Evolutionary conservation across 257 asterid genomes (phyloP), one percentile per base, ranked within the genome.

Genomic region (Lithospermum erythrorhizon): DNA sequence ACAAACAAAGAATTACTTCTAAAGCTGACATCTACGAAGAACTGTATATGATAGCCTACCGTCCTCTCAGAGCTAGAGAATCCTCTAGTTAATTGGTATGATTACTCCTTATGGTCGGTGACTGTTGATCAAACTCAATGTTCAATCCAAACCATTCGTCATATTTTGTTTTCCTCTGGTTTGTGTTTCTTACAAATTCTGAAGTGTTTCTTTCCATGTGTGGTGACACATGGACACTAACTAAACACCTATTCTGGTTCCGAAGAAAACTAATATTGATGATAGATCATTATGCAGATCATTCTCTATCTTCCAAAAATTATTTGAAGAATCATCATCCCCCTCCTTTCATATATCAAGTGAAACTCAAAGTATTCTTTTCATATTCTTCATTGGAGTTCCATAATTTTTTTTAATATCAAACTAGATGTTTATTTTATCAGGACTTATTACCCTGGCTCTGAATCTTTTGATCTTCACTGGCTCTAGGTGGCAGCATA

Each of bases 401-500:
- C 49, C 18, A 11, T 0, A 13, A 11, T 11, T 13, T 41, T 37
- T 37, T 11, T 7, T 27, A 3, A 3, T 35, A 35, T 35, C 11
- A 3, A 13, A 41, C 17, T 5, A 20, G 2, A n/a, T 7, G 23
- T 53, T 11, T 21, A 6, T 9, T 53, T 53, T 22, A 53, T 5
- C 22, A n/a, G 19, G 17, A 53, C 22, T 18, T 53, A 53, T 18
- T 1, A 18, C 21, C 22, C 24, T n/a, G 57, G 57, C 23, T 53
- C 24, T 53, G 25, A 19, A n/a, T 53, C 23, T 53, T 19, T 8
- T 53, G 24, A 53, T 22, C 23, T 53, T 22, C 11, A 2, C 23
- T 53, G 9, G 57, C 59, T 75, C 66, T 70, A 88, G 95, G 95
- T 88, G 66, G 96, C 96, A 64, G 96, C 96, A 62, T 88, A 88